Percentiles rank a stretch among this genome's conserved stretches.
These are phyloP conservation scores for Hepatocystis sp. DNA, from an alignment of 169 alveolate species.

Conservation along the genomic window DNA sequence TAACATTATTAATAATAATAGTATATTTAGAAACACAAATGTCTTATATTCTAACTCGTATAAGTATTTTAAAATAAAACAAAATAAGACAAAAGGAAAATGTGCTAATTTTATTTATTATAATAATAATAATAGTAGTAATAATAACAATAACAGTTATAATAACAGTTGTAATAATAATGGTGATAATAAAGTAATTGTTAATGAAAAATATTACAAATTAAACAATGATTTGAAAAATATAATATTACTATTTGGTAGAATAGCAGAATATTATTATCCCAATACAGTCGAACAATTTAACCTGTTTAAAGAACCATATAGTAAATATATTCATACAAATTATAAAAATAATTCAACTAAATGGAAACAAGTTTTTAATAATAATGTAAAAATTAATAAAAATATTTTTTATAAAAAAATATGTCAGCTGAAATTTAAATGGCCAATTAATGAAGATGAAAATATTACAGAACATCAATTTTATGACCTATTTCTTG, in stretches of 20 bases:
- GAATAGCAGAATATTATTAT: conserved; percentile 63
- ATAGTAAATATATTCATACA: conserved; percentile 67
- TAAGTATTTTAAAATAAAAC: neutral
- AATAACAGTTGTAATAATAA: too few species aligned
- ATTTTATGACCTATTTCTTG: conserved; percentile 53
- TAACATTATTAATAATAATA: too few species aligned
- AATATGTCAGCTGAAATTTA: conserved; percentile 64
- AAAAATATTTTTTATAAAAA: conserved; percentile 52
- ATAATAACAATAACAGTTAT: too few species aligned
- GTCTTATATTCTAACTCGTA: conserved; percentile 4
- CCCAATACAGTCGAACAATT: conserved; percentile 67
- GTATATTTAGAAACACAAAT: neutral
- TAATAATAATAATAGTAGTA: too few species aligned
- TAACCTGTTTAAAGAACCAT: conserved; percentile 57
- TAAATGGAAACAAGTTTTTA: conserved; percentile 64
- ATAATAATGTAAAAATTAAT: conserved; percentile 22
- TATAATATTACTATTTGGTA: conserved; percentile 52
- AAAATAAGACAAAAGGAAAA: conserved; percentile 3
- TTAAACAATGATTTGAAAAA: conserved; percentile 54
- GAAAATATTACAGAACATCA: conserved; percentile 67
- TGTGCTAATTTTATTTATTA: conserved; percentile 16
- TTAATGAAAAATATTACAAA: conserved; percentile 18
- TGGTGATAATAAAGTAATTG: conserved; percentile 25
- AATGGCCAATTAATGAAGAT: conserved; percentile 73
- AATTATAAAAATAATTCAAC: conserved; percentile 7